These are phyloP conservation scores for Castanopsis chinensis DNA, from an alignment of 306 rosid species.

Conservation along the genomic window DNA sequence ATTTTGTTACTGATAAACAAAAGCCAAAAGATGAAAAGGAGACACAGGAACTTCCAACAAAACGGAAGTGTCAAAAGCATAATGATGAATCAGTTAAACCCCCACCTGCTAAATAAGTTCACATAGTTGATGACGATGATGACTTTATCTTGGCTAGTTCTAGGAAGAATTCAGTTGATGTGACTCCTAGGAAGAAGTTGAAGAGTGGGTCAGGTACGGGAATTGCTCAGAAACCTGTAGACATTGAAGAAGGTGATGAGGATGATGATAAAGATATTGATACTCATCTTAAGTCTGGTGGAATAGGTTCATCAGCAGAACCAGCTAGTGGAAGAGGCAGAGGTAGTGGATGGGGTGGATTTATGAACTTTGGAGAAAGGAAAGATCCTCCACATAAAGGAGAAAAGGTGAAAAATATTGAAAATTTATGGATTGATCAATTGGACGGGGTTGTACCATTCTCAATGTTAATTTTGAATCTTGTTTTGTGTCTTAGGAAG, in stretches of 20 bases:
- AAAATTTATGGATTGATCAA: conserved; percentile 6
- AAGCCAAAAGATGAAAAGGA: conserved; percentile 54
- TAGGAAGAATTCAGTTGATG: conserved; percentile 46
- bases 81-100: conserved; percentile 34
- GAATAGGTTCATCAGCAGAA: conserved; percentile 58
- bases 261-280: conserved; percentile 48
- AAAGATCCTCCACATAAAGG: conserved; percentile 98
- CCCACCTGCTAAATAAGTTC: conserved; percentile 41
- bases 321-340: conserved; percentile 84
- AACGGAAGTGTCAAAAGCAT: conserved; percentile 60
- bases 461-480: conserved; percentile 21
- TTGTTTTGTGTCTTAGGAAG: conserved; percentile 62
- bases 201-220: conserved; percentile 73
- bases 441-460: conserved; percentile 6
- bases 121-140: conserved; percentile 35
- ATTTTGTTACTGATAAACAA: conserved; percentile 52
- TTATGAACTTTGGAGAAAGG: conserved; percentile 94
- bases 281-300: conserved; percentile 52
- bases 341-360: conserved; percentile 91
- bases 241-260: conserved; percentile 54
- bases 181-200: conserved; percentile 65
- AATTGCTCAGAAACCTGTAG: conserved; percentile 40
- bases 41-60: conserved; percentile 49
- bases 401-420: conserved; percentile 66
- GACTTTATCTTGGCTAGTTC: conserved; percentile 40